Evolutionary conservation across 768 basidiomycete species (phyloP).

Genomic region (Tubosaeta sp.): DNA sequence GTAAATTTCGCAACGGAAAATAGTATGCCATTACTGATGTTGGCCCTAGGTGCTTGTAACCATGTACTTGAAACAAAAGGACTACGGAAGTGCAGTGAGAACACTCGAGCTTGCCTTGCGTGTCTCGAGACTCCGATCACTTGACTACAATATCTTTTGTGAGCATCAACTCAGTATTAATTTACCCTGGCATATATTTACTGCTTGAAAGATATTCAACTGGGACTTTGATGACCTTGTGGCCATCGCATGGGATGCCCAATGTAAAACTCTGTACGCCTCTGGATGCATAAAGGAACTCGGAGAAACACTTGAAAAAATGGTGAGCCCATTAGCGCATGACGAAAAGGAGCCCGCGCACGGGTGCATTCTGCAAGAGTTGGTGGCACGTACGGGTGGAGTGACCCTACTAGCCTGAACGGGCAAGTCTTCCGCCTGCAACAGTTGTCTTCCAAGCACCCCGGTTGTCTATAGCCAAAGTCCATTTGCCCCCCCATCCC

Average conservation of each 20-base stretch:
- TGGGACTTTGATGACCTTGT: background rate
- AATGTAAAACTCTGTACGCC: background rate
- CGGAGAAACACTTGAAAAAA: background rate
- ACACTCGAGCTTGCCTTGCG: constrained; percentile 3
- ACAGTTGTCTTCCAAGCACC: constrained; percentile 4
- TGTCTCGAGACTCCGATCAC: constrained; percentile 29
- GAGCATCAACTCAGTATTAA: background rate
- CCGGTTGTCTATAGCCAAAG: background rate
- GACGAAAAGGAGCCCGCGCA: background rate
- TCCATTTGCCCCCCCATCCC: background rate
- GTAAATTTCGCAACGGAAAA: background rate
- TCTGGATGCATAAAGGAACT: background rate
- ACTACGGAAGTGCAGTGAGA: background rate
- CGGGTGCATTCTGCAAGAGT: background rate
- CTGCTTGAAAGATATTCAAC: background rate
- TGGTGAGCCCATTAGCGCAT: background rate
- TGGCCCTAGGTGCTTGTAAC: background rate
- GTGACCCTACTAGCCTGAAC: background rate
- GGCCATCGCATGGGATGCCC: background rate
- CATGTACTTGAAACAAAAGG: background rate
- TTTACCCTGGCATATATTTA: background rate
- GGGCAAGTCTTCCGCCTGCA: background rate
- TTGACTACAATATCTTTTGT: background rate
- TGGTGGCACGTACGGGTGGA: background rate
- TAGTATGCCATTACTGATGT: background rate